phyloP scores from a whole-genome alignment of 1,139 yeast genomes.

The Wickerhamiella infanticola region DNA sequence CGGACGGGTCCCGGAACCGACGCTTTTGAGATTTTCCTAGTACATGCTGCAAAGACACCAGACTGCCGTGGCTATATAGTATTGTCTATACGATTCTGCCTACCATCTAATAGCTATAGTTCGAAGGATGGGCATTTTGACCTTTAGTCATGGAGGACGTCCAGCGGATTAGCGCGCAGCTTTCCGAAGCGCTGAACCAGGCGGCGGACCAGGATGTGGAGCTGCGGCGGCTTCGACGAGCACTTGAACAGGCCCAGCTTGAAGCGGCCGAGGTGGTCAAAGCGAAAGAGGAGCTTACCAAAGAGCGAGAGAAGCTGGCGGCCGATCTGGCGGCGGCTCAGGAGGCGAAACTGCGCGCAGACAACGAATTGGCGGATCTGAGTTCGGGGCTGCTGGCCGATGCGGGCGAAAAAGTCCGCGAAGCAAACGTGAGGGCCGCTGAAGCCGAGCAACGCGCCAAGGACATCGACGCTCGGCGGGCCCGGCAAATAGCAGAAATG shows the following conservation, averaged over 20 bases:
- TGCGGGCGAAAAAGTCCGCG: conserved; percentile 14
- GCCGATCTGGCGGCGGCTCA: conserved; percentile 9
- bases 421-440: conserved; percentile 13
- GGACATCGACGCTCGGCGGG: conserved; percentile 14
- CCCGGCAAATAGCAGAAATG: conserved; percentile 42
- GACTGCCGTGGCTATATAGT: too few species aligned
- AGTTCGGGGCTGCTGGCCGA: conserved; percentile 13
- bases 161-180: conserved; percentile 11
- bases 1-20: too few species aligned
- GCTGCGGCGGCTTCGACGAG: conserved; percentile 6
- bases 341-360: conserved; percentile 8
- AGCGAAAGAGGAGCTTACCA: not conserved
- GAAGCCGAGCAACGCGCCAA: conserved; percentile 15
- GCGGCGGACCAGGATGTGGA: conserved; percentile 9
- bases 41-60: too few species aligned
- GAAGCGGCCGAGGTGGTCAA: not conserved
- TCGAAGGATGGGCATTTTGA: not conserved
- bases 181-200: conserved; percentile 12
- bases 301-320: conserved; percentile 1
- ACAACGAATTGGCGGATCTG: conserved; percentile 15
- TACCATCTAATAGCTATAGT: too few species aligned
- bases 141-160: conserved; percentile 2
- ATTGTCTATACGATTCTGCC: too few species aligned
- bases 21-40: too few species aligned
- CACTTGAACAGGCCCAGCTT: not conserved